These are phyloP conservation scores for Narthecium ossifragum DNA, from an alignment of 106 monocot genomes.

Conservation along the genomic window DNA sequence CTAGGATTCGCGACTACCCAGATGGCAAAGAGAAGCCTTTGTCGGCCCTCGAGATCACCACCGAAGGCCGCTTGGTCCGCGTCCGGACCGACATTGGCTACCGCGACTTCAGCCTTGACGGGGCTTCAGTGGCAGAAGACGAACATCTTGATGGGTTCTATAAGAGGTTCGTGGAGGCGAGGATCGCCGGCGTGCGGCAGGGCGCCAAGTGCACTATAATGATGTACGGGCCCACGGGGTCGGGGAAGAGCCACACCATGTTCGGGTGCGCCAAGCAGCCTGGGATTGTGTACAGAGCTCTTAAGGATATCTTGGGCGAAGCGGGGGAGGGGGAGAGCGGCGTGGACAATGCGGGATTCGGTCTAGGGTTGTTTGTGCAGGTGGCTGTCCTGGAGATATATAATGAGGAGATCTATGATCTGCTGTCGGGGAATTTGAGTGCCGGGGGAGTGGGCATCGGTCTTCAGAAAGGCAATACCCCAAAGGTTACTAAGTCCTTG, in stretches of 20 bases:
- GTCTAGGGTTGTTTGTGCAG: slow-evolving; percentile 57
- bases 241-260: slow-evolving; percentile 99
- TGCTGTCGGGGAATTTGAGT: slow-evolving; percentile 40
- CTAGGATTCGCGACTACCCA: slow-evolving; percentile 66
- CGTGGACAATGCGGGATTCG: slow-evolving; percentile 38
- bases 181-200: slow-evolving; percentile 56
- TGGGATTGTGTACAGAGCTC: slow-evolving; percentile 88
- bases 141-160: slow-evolving; percentile 79
- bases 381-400: slow-evolving; percentile 93
- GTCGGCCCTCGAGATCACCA: slow-evolving; percentile 47
- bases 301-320: slow-evolving; percentile 63
- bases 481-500: too few relatives aligned
- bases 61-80: slow-evolving; percentile 43
- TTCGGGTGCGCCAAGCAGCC: slow-evolving; percentile 70
- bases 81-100: slow-evolving; percentile 73
- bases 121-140: slow-evolving; percentile 66
- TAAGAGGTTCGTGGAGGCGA: slow-evolving; percentile 59
- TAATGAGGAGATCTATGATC: slow-evolving; percentile 98
- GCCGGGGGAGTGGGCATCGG: slow-evolving; percentile 19
- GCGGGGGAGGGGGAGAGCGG: slow-evolving; percentile 16
- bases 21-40: slow-evolving; percentile 26
- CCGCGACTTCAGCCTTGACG: slow-evolving; percentile 90
- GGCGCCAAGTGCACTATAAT: slow-evolving; percentile 93
- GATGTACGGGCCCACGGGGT: slow-evolving; percentile 97
- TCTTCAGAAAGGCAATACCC: slow-evolving; percentile 45